These are phyloP conservation scores for Tillandsia fasciculata DNA, from an alignment of 176 grass and related monocot species.

Conservation along the genomic window DNA sequence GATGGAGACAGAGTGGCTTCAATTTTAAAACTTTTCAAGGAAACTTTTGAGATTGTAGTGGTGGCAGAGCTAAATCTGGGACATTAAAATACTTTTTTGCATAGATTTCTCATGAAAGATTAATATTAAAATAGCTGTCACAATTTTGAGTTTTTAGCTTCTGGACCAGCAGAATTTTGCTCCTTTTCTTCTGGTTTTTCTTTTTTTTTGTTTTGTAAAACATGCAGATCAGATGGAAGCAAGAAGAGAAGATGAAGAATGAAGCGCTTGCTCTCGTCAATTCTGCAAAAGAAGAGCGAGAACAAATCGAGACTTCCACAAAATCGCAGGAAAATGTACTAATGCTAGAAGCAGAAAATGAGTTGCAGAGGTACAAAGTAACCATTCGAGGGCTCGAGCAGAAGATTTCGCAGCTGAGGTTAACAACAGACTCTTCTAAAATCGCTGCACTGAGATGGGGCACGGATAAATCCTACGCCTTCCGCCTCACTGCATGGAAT, in stretches of 20 bases:
- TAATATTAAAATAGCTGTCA: neutral
- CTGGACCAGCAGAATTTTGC: neutral
- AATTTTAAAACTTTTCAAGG: no score
- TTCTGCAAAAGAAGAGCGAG: constrained; percentile 52
- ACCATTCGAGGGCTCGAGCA: constrained; percentile 65
- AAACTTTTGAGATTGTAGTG: no score
- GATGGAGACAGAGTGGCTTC: no score
- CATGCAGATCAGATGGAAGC: constrained; percentile 25
- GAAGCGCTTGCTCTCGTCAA: constrained; percentile 40
- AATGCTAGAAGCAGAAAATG: constrained; percentile 65
- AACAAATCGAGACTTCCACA: constrained; percentile 49
- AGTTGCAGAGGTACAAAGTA: constrained; percentile 57
- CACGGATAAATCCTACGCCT: constrained; percentile 31
- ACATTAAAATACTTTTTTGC: no score
- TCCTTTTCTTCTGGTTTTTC: neutral
- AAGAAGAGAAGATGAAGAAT: constrained; percentile 52
- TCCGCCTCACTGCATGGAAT: constrained; percentile 49
- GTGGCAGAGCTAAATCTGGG: no score
- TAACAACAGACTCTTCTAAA: constrained; percentile 34
- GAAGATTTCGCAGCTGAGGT: constrained; percentile 47
- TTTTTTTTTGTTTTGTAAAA: neutral
- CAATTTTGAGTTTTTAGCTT: neutral
- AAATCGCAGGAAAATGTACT: constrained; percentile 71
- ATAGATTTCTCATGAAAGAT: no score
- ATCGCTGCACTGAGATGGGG: constrained; percentile 48